phyloP scores from a whole-genome alignment of 805 yeast genomes.

The Hanseniaspora pseudoguilliermondii region DNA sequence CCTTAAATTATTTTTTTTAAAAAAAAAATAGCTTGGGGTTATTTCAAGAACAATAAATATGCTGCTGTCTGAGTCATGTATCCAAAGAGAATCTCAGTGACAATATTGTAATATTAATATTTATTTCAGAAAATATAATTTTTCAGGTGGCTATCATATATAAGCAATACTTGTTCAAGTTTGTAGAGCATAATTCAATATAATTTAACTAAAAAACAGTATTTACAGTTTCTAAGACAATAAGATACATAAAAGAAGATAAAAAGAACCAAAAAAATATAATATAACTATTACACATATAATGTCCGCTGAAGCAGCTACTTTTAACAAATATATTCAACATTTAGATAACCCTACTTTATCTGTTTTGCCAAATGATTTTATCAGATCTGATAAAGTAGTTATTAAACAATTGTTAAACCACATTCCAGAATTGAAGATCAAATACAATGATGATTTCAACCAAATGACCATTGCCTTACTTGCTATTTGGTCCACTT shows the following conservation, averaged over 20 bases:
- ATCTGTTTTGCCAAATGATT: constrained; percentile 81
- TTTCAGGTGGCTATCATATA: background rate
- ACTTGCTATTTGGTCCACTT: constrained; percentile 39
- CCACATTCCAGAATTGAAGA: constrained; percentile 16
- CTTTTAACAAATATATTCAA: constrained; percentile 44
- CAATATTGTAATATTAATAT: no score
- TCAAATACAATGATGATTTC: constrained; percentile 17
- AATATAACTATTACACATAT: background rate
- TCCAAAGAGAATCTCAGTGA: background rate
- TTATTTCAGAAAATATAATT: no score
- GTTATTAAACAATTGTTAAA: constrained; percentile 23
- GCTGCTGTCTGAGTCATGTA: background rate
- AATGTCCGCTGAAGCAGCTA: constrained; percentile 13
- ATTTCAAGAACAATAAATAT: background rate
- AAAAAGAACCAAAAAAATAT: background rate
- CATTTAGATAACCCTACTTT: constrained; percentile 68
- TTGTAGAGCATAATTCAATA: no score
- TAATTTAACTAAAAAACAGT: no score
- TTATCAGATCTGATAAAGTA: constrained; percentile 56
- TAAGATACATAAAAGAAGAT: background rate
- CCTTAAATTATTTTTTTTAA: background rate
- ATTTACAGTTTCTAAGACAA: no score
- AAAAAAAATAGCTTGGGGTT: background rate
- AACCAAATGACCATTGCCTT: constrained; percentile 16
- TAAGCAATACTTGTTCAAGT: background rate